phyloP scores from a whole-genome alignment of 2,329 filamentous ascomycete species.

The Colletotrichum eleusines region DNA sequence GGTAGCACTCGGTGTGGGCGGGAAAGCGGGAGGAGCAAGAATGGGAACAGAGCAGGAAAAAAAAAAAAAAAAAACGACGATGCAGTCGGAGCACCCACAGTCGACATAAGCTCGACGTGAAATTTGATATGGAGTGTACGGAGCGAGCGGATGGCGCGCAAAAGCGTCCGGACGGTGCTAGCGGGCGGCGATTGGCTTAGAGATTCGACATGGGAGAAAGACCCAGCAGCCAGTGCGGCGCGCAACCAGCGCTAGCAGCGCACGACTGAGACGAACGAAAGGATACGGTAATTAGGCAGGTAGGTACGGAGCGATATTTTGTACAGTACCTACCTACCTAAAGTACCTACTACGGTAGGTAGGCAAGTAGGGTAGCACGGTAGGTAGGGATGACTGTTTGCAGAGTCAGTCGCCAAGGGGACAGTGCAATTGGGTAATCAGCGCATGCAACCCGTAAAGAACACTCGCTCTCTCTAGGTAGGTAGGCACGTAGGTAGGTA shows the following conservation, averaged over 20 bases:
- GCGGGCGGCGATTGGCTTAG: slow-evolving; percentile 34
- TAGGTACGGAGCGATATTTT: too few species aligned
- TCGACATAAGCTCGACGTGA: slow-evolving; percentile 29
- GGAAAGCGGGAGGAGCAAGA: background rate
- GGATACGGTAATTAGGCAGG: background rate
- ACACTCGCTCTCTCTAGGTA: too few species aligned
- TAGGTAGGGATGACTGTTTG: too few species aligned
- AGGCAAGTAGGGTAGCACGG: background rate
- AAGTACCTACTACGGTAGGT: too few species aligned
- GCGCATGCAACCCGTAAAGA: too few species aligned
- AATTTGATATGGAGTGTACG: slow-evolving; percentile 37
- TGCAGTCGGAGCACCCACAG: slow-evolving; percentile 26
- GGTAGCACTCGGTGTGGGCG: slow-evolving; percentile 18
- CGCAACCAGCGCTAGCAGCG: background rate
- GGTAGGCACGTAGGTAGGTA: too few species aligned
- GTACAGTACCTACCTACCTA: too few species aligned
- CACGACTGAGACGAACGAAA: background rate
- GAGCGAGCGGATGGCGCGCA: slow-evolving; percentile 28
- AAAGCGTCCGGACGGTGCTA: slow-evolving; percentile 23
- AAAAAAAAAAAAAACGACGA: slow-evolving; percentile 8
- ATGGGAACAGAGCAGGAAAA: background rate
- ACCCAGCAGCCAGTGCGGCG: slow-evolving; percentile 16
- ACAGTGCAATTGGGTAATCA: too few species aligned
- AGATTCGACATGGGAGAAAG: background rate
- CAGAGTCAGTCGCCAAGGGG: too few species aligned